Percentiles rank a stretch among this genome's conserved stretches.
Evolutionary conservation across 2,329 filamentous ascomycete genomes (phyloP).

Genomic region (Sclerotinia sclerotiorum): DNA sequence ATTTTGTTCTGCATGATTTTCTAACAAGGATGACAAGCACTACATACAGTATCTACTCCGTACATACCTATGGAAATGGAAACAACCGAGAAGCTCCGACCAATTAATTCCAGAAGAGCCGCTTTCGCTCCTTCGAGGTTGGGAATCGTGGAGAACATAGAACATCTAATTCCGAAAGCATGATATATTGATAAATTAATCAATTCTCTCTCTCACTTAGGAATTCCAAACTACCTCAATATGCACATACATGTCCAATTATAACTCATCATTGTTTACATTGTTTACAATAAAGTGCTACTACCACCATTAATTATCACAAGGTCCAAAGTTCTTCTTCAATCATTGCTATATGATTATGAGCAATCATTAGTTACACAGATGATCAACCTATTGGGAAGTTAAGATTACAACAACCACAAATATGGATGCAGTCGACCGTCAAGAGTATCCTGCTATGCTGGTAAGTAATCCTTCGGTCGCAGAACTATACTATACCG

Average conservation of each 20-base stretch:
- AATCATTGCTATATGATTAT: conserved; percentile 33
- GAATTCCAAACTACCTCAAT: neutral
- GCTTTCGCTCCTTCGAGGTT: conserved; percentile 10
- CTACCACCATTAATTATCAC: too few species aligned
- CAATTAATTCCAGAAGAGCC: conserved; percentile 17
- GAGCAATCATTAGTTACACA: conserved; percentile 32
- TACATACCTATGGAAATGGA: neutral
- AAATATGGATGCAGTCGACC: conserved; percentile 73
- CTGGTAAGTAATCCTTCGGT: conserved; percentile 63
- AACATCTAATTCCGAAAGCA: conserved; percentile 13
- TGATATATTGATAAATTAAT: conserved; percentile 1
- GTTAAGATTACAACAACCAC: conserved; percentile 22
- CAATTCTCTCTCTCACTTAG: neutral
- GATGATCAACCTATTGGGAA: conserved; percentile 27
- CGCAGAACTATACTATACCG: conserved; percentile 29
- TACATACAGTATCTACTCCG: too few species aligned
- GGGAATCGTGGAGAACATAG: conserved; percentile 13
- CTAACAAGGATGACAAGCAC: neutral
- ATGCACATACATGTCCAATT: neutral
- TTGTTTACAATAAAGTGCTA: neutral
- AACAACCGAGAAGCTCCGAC: neutral
- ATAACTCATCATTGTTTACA: neutral
- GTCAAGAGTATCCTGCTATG: conserved; percentile 90
- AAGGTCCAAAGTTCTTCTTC: neutral
- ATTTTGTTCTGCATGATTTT: conserved; percentile 6